phyloP scores from a whole-genome alignment of 169 alveolate genomes.

The Eimeria brunetti region DNA sequence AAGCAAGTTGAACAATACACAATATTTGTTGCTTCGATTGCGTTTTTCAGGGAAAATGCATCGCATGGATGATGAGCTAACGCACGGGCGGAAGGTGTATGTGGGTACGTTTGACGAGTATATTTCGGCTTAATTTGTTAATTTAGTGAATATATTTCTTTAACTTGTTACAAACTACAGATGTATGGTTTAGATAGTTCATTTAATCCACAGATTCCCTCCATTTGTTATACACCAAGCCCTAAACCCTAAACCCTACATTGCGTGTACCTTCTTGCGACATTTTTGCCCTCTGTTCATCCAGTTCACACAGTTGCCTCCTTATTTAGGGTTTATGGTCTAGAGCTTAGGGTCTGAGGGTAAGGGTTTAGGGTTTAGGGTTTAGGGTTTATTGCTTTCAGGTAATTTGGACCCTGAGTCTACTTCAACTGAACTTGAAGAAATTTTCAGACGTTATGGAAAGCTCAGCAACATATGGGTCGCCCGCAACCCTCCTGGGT shows the following conservation, averaged over 20 bases:
- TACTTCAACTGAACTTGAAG: constrained; percentile 76
- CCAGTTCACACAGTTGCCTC: neutral
- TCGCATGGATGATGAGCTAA: constrained; percentile 49
- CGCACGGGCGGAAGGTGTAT: constrained; percentile 65
- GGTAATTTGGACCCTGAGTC: constrained; percentile 72
- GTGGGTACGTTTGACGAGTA: constrained; percentile 33
- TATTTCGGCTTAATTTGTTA: neutral
- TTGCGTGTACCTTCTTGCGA: neutral
- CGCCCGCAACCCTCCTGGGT: constrained; percentile 84
- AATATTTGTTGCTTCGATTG: too few species aligned
- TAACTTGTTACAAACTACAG: neutral
- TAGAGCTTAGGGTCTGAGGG: too few species aligned
- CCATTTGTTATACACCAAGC: too few species aligned
- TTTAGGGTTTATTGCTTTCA: constrained; percentile 1
- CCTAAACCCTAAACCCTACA: too few species aligned
- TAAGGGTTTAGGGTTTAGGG: too few species aligned
- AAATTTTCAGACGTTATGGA: constrained; percentile 78
- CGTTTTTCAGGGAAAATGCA: constrained; percentile 45
- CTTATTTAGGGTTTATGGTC: neutral
- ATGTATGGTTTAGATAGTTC: neutral
- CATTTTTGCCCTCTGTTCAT: neutral
- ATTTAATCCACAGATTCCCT: neutral
- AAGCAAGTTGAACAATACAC: too few species aligned
- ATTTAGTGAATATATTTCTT: neutral
- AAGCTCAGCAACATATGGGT: constrained; percentile 81